A percentile compares a stretch with the other conserved stretches of the same genome.
phyloP scores from a whole-genome alignment of 495 filamentous ascomycete species.

The Astrothelium macrocarpum region DNA sequence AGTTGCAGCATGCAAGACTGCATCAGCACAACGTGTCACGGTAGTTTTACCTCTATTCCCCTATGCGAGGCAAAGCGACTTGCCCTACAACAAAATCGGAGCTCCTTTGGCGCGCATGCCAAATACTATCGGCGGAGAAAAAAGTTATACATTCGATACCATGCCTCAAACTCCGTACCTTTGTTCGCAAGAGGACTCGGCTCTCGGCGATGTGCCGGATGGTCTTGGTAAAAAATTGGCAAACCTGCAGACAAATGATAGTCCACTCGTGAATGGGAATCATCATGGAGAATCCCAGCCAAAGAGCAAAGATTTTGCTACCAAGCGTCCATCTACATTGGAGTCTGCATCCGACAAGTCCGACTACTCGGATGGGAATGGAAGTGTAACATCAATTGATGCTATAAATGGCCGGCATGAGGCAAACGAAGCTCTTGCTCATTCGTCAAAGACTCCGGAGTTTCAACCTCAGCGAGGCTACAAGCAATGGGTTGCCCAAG shows the following conservation, averaged over 20 bases:
- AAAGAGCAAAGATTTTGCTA: conserved; percentile 5
- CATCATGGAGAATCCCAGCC: conserved; percentile 29
- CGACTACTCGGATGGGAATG: conserved; percentile 8
- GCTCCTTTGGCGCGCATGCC: conserved; percentile 71
- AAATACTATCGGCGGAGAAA: conserved; percentile 29
- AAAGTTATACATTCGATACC: conserved; percentile 85
- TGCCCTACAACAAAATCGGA: conserved; percentile 90
- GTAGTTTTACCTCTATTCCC: conserved; percentile 93
- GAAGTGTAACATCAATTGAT: background rate
- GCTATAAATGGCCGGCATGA: conserved; percentile 11
- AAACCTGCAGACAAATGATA: conserved; percentile 49
- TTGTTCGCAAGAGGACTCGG: conserved; percentile 50
- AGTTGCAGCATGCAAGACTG: conserved; percentile 94
- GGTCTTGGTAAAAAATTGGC: conserved; percentile 15
- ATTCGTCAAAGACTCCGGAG: conserved; percentile 13
- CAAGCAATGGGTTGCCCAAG: conserved; percentile 97
- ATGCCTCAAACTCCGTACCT: conserved; percentile 76
- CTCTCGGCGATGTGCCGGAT: conserved; percentile 48
- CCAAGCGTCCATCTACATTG: conserved; percentile 47
- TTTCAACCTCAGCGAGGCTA: conserved; percentile 87
- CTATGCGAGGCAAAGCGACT: conserved; percentile 87
- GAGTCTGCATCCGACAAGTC: conserved; percentile 46
- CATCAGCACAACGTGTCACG: conserved; percentile 82
- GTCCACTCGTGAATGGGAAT: conserved; percentile 31
- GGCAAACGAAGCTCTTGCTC: conserved; percentile 8